These are phyloP conservation scores for Clitocybe nebularis DNA, from an alignment of 1,284 basidiomycete genomes.

Conservation along the genomic window DNA sequence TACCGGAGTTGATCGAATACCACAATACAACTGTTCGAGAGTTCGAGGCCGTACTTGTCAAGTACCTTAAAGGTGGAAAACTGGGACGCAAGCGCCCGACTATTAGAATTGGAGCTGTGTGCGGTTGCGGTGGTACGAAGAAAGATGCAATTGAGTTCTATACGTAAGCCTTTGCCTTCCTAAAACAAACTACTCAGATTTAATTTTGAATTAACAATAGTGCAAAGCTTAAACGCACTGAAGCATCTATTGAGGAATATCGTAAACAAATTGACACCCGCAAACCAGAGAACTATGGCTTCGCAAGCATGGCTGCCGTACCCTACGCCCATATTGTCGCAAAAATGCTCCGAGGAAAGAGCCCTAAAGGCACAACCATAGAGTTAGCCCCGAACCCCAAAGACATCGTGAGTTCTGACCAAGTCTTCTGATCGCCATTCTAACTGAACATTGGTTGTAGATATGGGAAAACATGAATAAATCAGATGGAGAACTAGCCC, in stretches of 20 bases:
- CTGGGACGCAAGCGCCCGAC: conserved; percentile 74
- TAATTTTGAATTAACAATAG: conserved; percentile 29
- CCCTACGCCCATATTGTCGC: conserved; percentile 88
- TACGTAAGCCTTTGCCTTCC: conserved; percentile 47
- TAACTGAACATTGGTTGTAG: conserved; percentile 28
- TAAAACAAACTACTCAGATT: background rate
- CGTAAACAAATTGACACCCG: conserved; percentile 70
- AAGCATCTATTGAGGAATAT: conserved; percentile 76
- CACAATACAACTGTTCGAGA: conserved; percentile 86
- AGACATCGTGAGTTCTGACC: conserved; percentile 60
- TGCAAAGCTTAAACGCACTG: conserved; percentile 71
- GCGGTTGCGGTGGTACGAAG: conserved; percentile 72
- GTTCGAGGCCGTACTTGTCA: conserved; percentile 79
- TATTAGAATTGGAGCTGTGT: conserved; percentile 65
- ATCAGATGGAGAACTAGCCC: conserved; percentile 59
- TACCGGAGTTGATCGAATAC: conserved; percentile 77
- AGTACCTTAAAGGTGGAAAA: conserved; percentile 78
- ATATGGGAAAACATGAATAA: conserved; percentile 88
- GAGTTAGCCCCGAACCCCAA: conserved; percentile 80
- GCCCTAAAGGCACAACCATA: conserved; percentile 69
- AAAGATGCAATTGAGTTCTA: conserved; percentile 85
- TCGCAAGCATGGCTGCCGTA: conserved; percentile 91
- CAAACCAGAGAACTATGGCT: conserved; percentile 88
- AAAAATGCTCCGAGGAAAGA: conserved; percentile 61
- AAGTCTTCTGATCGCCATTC: background rate